Evolutionary conservation across 768 basidiomycete genomes (phyloP).

Genomic region (Lactarius indigo): DNA sequence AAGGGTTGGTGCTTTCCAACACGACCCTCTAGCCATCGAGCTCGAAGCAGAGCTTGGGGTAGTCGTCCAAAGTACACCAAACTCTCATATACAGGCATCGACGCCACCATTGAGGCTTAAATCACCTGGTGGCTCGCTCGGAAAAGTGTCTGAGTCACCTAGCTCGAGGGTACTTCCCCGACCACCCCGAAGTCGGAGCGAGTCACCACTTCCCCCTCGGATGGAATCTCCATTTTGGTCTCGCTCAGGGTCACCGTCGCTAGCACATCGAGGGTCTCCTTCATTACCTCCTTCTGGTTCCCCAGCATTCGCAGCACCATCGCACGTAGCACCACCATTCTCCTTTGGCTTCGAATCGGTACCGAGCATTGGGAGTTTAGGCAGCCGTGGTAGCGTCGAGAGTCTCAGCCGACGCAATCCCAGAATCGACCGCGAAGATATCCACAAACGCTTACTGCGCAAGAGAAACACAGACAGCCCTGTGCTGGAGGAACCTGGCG

Average conservation of each 20-base stretch:
- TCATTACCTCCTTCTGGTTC: conserved; percentile 16
- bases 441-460: conserved; percentile 46
- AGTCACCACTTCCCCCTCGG: conserved; percentile 15
- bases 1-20: conserved; percentile 33
- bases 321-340: conserved; percentile 22
- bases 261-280: conserved; percentile 13
- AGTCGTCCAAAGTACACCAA: conserved; percentile 9
- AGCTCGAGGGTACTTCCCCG: conserved; percentile 22
- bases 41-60: conserved; percentile 28
- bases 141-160: conserved; percentile 12
- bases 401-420: conserved; percentile 34
- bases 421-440: conserved; percentile 52
- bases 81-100: conserved; percentile 18
- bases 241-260: neutral
- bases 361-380: conserved; percentile 26
- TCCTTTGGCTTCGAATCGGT: conserved; percentile 19
- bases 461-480: conserved; percentile 46
- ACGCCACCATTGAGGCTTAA: conserved; percentile 21
- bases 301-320: conserved; percentile 21
- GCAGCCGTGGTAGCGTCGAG: conserved; percentile 22
- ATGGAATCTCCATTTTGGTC: neutral
- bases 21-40: conserved; percentile 36
- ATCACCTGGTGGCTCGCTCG: conserved; percentile 3
- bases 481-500: conserved; percentile 24
- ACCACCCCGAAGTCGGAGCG: conserved; percentile 18